phyloP scores from a whole-genome alignment of 495 filamentous ascomycete species.

The Terfezia claveryi region DNA sequence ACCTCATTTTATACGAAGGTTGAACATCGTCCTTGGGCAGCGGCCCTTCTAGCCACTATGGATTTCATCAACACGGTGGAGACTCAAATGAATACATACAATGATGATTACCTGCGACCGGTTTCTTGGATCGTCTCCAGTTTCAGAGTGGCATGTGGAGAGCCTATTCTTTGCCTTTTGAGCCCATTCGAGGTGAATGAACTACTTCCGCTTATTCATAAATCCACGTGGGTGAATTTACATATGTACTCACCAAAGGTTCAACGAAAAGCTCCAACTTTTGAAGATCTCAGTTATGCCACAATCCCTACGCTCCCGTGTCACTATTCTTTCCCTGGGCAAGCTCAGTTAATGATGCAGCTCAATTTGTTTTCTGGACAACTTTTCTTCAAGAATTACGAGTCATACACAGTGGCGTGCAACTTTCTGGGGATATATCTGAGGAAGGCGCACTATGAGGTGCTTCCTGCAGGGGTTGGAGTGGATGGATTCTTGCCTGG shows the following conservation, averaged over 20 bases:
- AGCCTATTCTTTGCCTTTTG: slow-evolving; percentile 28
- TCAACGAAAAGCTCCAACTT: slow-evolving; percentile 22
- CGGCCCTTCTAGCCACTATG: slow-evolving; percentile 27
- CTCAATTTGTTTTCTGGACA: neutral
- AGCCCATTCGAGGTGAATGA: slow-evolving; percentile 40
- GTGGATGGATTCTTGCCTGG: slow-evolving; percentile 1
- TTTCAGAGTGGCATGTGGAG: slow-evolving; percentile 1
- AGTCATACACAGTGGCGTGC: neutral
- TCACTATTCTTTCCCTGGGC: neutral
- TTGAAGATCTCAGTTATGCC: slow-evolving; percentile 30
- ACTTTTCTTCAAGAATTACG: neutral
- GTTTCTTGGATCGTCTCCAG: slow-evolving; percentile 38
- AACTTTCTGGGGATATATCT: neutral
- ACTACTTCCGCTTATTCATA: slow-evolving; percentile 24
- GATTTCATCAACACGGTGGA: slow-evolving; percentile 35
- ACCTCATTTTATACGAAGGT: slow-evolving; percentile 23
- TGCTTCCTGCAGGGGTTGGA: neutral
- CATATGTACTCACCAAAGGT: slow-evolving; percentile 38
- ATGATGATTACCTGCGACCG: slow-evolving; percentile 31
- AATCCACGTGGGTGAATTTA: slow-evolving; percentile 22
- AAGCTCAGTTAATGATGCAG: neutral
- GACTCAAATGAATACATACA: neutral
- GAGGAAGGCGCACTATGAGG: slow-evolving; percentile 12
- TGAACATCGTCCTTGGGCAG: slow-evolving; percentile 22
- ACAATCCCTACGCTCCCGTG: slow-evolving; percentile 3